phyloP scores from a whole-genome alignment of 257 asterid genomes.

The Oldenlandia corymbosa region DNA sequence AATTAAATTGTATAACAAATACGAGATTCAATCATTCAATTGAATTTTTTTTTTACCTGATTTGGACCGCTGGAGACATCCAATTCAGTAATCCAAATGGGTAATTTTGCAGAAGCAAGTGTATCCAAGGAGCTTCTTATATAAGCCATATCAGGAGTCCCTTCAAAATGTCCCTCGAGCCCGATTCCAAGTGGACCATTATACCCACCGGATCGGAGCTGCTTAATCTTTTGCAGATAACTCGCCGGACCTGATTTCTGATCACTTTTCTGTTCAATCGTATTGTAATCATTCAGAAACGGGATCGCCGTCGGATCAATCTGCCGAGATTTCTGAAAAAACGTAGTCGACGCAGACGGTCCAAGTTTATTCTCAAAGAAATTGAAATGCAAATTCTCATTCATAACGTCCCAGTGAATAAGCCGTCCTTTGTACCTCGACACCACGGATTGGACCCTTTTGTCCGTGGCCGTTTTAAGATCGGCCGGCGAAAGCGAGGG shows the following conservation, averaged over 20 bases:
- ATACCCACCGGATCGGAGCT: too few species aligned
- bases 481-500: constrained; percentile 18
- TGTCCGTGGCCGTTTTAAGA: constrained; percentile 26
- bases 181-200: constrained; percentile 34
- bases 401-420: constrained; percentile 68
- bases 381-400: constrained; percentile 51
- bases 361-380: constrained; percentile 46
- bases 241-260: too few species aligned
- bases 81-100: constrained; percentile 40
- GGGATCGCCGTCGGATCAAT: constrained; percentile 36
- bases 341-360: constrained; percentile 28
- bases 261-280: constrained; percentile 37
- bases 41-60: too few species aligned
- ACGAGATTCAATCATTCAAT: too few species aligned
- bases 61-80: constrained; percentile 18
- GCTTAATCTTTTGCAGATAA: too few species aligned
- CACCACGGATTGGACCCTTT: constrained; percentile 29
- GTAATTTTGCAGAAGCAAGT: constrained; percentile 34
- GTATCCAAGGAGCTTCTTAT: constrained; percentile 20
- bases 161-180: constrained; percentile 27
- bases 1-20: too few species aligned
- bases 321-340: constrained; percentile 26
- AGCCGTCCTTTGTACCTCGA: constrained; percentile 33
- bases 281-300: constrained; percentile 60
- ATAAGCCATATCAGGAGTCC: constrained; percentile 14